phyloP scores from a whole-genome alignment of 768 basidiomycete genomes.

The Mycena vulgaris region DNA sequence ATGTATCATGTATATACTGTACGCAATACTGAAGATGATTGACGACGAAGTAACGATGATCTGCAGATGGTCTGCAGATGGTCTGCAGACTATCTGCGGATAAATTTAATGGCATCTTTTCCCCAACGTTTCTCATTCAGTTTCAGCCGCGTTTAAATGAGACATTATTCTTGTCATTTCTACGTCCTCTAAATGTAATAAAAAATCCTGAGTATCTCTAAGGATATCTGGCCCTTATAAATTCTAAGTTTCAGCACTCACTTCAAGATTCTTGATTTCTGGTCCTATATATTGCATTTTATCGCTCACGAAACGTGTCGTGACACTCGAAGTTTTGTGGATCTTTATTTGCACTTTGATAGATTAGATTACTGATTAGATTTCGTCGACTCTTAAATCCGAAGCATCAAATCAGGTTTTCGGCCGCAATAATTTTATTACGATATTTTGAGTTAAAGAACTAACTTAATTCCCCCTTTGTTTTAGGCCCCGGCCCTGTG shows the following conservation, averaged over 20 bases:
- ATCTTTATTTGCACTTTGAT: too few species aligned
- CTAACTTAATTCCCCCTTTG: background rate
- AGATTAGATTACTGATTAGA: conserved; percentile 4
- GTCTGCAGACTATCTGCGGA: too few species aligned
- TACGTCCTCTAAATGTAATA: too few species aligned
- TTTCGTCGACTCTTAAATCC: background rate
- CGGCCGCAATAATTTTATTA: background rate
- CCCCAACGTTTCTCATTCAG: too few species aligned
- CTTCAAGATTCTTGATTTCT: background rate
- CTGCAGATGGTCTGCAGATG: too few species aligned
- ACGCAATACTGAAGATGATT: too few species aligned
- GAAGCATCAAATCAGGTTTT: background rate
- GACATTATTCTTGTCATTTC: too few species aligned
- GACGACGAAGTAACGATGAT: too few species aligned
- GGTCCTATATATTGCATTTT: background rate
- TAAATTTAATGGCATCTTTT: too few species aligned
- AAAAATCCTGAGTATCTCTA: too few species aligned
- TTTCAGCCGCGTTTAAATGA: too few species aligned
- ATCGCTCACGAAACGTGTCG: background rate
- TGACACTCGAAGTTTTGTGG: background rate
- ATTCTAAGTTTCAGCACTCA: background rate
- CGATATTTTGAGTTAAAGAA: background rate
- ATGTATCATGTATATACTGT: background rate
- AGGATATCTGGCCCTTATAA: background rate
- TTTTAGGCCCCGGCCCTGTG: too few species aligned